Conservation (phyloP, 169 alveolate genomes). For the Neospora caninum region DNA sequence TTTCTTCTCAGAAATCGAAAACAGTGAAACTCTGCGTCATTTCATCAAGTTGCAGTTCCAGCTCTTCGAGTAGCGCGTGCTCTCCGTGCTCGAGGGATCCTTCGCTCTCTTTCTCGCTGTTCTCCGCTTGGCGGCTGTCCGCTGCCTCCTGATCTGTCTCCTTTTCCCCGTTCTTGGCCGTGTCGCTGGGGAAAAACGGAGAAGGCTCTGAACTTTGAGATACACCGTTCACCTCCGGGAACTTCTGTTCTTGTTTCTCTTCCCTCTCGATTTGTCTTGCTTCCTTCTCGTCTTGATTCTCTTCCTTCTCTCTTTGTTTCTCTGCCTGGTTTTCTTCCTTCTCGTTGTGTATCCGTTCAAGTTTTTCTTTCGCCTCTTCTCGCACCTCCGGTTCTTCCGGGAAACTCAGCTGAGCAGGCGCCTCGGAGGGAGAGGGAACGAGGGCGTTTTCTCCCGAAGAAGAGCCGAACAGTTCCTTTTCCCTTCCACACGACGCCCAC, state of each 20-base stretch:
- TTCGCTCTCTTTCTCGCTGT: not conserved
- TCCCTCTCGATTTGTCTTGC: too few relatives aligned
- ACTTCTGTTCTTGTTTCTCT: too few relatives aligned
- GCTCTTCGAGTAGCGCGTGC: not conserved
- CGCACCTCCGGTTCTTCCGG: too few relatives aligned
- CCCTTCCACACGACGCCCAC: too few relatives aligned
- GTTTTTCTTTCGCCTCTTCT: not conserved
- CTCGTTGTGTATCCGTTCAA: not conserved
- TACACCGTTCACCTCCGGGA: too few relatives aligned
- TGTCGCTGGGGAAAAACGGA: not conserved
- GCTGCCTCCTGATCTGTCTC: not conserved
- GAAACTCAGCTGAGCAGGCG: too few relatives aligned
- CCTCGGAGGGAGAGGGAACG: too few relatives aligned
- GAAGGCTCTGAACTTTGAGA: too few relatives aligned
- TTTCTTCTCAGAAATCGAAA: constrained; percentile 3
- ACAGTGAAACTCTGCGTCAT: not conserved
- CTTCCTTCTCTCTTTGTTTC: constrained; percentile 10
- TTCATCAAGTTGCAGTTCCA: constrained; percentile 22
- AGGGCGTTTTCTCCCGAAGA: too few relatives aligned
- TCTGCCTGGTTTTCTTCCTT: not conserved
- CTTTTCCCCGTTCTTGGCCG: not conserved
- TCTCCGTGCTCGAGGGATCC: not conserved
- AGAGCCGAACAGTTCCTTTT: too few relatives aligned
- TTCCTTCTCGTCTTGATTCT: not conserved
- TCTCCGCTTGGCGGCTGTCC: not conserved